Evolutionary conservation across 345 rosid genomes (phyloP), one percentile per base, ranked within the genome.

Genomic region (Erysimum cheiranthoides): DNA sequence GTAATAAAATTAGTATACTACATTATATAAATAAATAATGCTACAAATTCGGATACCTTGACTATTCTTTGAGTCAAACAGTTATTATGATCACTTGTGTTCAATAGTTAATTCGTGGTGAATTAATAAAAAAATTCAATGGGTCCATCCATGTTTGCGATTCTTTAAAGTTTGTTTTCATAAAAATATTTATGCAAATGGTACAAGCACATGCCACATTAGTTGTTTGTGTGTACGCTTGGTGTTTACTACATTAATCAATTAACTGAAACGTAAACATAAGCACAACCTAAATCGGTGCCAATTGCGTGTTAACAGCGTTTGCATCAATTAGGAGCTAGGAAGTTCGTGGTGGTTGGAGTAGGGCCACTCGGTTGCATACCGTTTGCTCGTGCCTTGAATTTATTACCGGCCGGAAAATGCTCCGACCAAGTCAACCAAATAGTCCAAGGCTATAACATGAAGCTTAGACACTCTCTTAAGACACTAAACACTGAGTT

Each of bases 361-460:
- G 66, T 90, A 6, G 86, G 96, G 2, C 92, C 89, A 9, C 82
- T 88, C 10, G 92, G 96, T n/a, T 89, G 92, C 87, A 85, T 92
- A 56, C 90, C 86, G 2, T 85, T 84, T 75, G 79, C 83, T 61
- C 82, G 87, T 25, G 84, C 90, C 32, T 54, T 85, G 30, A 74
- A 84, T 21, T 53, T 85, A 21, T 31, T 85, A 43, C 81, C 82
- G 2, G 49, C 62, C 2, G 81, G 86, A 14, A 38, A 82, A 71
- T 92, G 92, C 69, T 87, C 87, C 4, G 52, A 40, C 3, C 69
- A 74, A 49, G 85, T 86, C 71, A 85, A 88, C 66, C 51, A 76
- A 62, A 46, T 87, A 1, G 76, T 79, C 66, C 58, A 73, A 72
- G 84, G 78, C 30, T 86, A 84, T 64, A 87, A 86, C 76, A 47